These are phyloP conservation scores for Ampelomyces quisqualis DNA, from an alignment of 2,329 filamentous ascomycete species.

Conservation along the genomic window DNA sequence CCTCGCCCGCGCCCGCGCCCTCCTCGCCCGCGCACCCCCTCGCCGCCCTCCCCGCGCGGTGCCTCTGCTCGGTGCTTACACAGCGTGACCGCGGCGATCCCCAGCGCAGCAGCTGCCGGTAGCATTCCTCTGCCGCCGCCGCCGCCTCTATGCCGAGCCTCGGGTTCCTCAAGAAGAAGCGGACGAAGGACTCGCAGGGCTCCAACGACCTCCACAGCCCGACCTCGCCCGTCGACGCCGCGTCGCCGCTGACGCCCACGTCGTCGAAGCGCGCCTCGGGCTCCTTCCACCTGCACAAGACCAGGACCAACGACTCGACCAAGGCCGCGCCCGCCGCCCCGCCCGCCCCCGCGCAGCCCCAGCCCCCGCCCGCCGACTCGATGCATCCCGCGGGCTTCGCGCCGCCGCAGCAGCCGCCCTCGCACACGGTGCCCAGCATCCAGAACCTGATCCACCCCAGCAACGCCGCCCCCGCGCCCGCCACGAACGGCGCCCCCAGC, in stretches of 20 bases:
- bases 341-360: constrained; percentile 13
- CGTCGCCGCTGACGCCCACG: constrained; percentile 37
- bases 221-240: constrained; percentile 63
- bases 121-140: constrained; percentile 13
- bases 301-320: constrained; percentile 34
- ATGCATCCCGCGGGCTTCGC: constrained; percentile 44
- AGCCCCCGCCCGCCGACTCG: constrained; percentile 42
- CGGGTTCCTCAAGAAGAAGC: constrained; percentile 97
- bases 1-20: not conserved
- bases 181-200: constrained; percentile 80
- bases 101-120: constrained; percentile 22
- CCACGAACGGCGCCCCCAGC: constrained; percentile 17
- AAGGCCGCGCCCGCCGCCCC: constrained; percentile 11
- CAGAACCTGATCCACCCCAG: constrained; percentile 76
- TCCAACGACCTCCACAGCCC: constrained; percentile 65
- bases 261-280: constrained; percentile 37
- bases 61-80: constrained; percentile 9
- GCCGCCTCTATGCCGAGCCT: constrained; percentile 77
- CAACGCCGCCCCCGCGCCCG: constrained; percentile 38
- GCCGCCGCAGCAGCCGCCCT: constrained; percentile 24
- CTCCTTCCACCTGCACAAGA: constrained; percentile 33
- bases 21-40: not conserved
- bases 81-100: constrained; percentile 2
- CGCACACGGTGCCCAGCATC: constrained; percentile 76
- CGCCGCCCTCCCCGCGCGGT: constrained; percentile 4